A percentile compares a stretch with the other conserved stretches of the same genome.
These are phyloP conservation scores for Rutstroemia sp. DNA, from an alignment of 2,329 filamentous ascomycete species.

Conservation along the genomic window DNA sequence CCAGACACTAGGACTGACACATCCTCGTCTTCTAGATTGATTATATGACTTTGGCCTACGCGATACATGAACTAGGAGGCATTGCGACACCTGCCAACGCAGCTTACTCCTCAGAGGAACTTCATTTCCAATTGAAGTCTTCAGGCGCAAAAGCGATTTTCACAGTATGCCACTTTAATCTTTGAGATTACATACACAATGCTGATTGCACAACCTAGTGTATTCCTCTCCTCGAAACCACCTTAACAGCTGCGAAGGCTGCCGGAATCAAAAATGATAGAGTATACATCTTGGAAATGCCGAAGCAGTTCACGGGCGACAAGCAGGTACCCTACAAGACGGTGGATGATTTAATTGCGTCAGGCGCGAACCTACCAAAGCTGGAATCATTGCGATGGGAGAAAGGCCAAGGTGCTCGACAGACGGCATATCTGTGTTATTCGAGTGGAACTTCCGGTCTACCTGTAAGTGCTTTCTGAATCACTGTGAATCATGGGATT, in stretches of 20 bases:
- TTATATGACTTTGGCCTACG: conserved; percentile 64
- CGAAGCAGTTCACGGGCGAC: conserved; percentile 44
- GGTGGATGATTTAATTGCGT: conserved; percentile 65
- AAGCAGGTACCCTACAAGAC: conserved; percentile 49
- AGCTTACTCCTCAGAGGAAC: conserved; percentile 72
- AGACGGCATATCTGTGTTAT: conserved; percentile 77
- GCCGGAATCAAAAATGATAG: conserved; percentile 63
- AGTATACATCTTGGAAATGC: conserved; percentile 66
- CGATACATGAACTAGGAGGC: conserved; percentile 68
- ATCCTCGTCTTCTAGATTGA: conserved; percentile 49
- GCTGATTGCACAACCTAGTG: conserved; percentile 31
- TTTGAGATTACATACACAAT: not conserved
- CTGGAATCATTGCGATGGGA: conserved; percentile 52
- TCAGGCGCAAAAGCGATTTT: conserved; percentile 66
- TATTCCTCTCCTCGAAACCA: conserved; percentile 58
- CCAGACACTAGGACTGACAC: not conserved
- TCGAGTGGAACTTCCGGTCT: conserved; percentile 36
- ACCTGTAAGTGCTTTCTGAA: conserved; percentile 47
- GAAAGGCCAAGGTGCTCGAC: conserved; percentile 57
- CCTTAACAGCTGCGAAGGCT: conserved; percentile 57
- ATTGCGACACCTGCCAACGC: conserved; percentile 78
- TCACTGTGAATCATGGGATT: not conserved
- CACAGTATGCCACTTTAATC: conserved; percentile 54
- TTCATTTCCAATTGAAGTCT: conserved; percentile 76
- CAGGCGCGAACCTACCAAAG: conserved; percentile 47